Conservation (phyloP, 129 eudicot species). For the Gnaphalium uliginosum region DNA sequence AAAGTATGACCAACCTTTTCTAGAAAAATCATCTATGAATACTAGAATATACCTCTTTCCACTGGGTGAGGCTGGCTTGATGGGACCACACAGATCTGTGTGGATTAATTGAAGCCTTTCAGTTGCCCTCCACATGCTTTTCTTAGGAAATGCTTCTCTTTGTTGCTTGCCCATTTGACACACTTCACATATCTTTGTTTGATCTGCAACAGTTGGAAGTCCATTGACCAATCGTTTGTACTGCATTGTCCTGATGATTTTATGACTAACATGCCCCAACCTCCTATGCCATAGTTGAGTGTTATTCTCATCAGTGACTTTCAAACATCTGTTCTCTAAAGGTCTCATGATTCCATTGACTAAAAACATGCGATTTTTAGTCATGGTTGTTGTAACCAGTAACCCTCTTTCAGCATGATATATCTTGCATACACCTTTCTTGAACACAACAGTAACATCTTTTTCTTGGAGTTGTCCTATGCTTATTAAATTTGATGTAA, state of each 20-base stretch:
- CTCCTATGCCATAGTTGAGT: not conserved
- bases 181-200: not conserved
- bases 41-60: not conserved
- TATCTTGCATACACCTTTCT: not conserved
- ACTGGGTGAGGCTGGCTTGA: not conserved
- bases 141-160: not conserved
- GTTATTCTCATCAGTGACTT: not conserved
- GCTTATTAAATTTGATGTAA: not conserved
- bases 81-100: too few relatives aligned
- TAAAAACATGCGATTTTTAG: not conserved
- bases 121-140: not conserved
- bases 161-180: not conserved
- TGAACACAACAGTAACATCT: not conserved
- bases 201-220: not conserved
- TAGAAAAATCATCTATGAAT: constrained; percentile 6
- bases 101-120: not conserved
- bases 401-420: constrained; percentile 1
- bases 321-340: not conserved
- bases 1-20: constrained; percentile 1
- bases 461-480: constrained; percentile 11
- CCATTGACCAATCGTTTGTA: not conserved
- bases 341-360: not conserved
- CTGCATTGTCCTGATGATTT: not conserved
- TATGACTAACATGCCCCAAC: not conserved
- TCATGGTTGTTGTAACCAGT: not conserved